Evolutionary conservation across 352 stramenopile species (phyloP).

Genomic region (Pythium aphanidermatum): DNA sequence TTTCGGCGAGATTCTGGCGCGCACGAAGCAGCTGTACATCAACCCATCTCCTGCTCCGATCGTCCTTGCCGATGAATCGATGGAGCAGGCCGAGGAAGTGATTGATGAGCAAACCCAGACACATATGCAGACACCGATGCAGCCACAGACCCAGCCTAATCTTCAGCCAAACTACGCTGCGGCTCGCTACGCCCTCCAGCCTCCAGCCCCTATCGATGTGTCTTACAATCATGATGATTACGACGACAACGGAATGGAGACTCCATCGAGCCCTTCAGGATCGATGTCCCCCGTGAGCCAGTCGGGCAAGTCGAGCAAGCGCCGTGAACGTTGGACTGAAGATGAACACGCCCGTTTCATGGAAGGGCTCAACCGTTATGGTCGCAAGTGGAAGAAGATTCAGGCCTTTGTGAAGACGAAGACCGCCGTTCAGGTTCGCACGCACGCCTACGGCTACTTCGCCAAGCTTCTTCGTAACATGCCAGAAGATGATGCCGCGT

Average conservation of each 20-base stretch:
- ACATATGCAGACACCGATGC: background rate
- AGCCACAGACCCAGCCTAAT: background rate
- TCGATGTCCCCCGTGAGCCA: conserved; percentile 51
- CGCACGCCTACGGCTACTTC: conserved; percentile 85
- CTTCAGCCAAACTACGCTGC: conserved; percentile 15
- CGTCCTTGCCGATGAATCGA: conserved; percentile 22
- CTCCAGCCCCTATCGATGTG: conserved; percentile 10
- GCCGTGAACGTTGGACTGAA: conserved; percentile 76
- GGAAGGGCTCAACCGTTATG: conserved; percentile 80
- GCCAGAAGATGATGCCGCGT: conserved; percentile 77
- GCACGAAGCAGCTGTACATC: conserved; percentile 60
- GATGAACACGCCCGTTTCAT: conserved; percentile 82
- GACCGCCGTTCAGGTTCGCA: conserved; percentile 79
- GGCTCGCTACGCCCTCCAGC: conserved; percentile 13
- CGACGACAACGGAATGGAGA: conserved; percentile 23
- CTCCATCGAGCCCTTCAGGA: conserved; percentile 21
- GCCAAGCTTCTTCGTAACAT: conserved; percentile 82
- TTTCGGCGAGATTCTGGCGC: conserved; percentile 56
- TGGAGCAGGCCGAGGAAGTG: conserved; percentile 6
- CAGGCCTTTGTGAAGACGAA: conserved; percentile 84
- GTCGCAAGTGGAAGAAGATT: conserved; percentile 87
- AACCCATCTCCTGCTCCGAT: conserved; percentile 24
- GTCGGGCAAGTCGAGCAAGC: conserved; percentile 57
- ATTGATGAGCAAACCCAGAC: conserved; percentile 1
- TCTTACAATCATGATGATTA: conserved; percentile 7